These are phyloP conservation scores for Caryocar brasiliense DNA, from an alignment of 441 rosid species.

Conservation along the genomic window DNA sequence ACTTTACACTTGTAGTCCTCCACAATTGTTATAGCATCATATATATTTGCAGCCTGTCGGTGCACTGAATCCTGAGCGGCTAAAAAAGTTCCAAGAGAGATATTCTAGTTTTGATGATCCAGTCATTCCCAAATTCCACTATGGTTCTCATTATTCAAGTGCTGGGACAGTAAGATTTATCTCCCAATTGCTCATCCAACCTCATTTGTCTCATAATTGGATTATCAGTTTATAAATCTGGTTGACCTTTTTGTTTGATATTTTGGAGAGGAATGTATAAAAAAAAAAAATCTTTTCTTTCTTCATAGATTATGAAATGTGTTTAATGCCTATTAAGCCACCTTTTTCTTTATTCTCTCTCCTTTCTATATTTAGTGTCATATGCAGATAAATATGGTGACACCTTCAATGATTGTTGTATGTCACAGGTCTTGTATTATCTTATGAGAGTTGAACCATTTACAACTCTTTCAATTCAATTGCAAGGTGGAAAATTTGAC, in stretches of 20 bases:
- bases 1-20: slow-evolving; percentile 3
- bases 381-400: slow-evolving; percentile 5
- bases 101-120: slow-evolving; percentile 98
- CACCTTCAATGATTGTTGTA: slow-evolving; percentile 12
- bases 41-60: slow-evolving; percentile 87
- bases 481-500: slow-evolving; percentile 99
- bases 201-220: slow-evolving; percentile 3
- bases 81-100: slow-evolving; percentile 89
- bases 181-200: slow-evolving; percentile 7
- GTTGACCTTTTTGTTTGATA: slow-evolving; percentile 2
- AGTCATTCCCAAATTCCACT: slow-evolving; percentile 96
- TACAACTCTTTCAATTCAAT: slow-evolving; percentile 90
- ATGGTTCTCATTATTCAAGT: slow-evolving; percentile 98
- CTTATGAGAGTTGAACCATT: slow-evolving; percentile 96
- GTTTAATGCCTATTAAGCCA: not conserved
- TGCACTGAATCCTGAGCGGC: slow-evolving; percentile 78
- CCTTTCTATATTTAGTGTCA: too few relatives aligned
- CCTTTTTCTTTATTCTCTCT: too few relatives aligned
- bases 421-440: slow-evolving; percentile 80
- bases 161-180: slow-evolving; percentile 79
- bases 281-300: too few relatives aligned
- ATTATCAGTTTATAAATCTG: not conserved
- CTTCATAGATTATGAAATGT: too few relatives aligned
- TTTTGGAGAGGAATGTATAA: too few relatives aligned
- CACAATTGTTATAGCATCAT: slow-evolving; percentile 18